Percentiles rank a stretch among this genome's conserved stretches.
These are phyloP conservation scores for Sisymbrium altissimum DNA, from an alignment of 345 rosid genomes.

Conservation along the genomic window DNA sequence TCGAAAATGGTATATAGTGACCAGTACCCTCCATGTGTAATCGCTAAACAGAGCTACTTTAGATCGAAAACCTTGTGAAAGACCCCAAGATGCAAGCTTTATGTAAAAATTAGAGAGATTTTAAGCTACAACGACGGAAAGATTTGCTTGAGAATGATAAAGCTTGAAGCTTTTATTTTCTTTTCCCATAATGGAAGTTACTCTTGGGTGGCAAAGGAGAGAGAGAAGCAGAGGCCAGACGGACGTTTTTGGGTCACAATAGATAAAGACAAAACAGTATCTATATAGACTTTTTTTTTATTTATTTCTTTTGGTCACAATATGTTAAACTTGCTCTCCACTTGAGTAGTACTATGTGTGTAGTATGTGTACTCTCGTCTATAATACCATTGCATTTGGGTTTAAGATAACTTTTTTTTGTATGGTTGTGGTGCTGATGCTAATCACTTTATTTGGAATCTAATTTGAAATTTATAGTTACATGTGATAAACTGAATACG, in stretches of 20 bases:
- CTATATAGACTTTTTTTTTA: not conserved
- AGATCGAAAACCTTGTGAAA: not conserved
- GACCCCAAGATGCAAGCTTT: constrained; percentile 14
- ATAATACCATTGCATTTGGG: not conserved
- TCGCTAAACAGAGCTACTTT: constrained; percentile 12
- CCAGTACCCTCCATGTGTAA: constrained; percentile 10
- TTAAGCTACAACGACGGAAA: not conserved
- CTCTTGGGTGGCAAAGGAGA: constrained; percentile 2
- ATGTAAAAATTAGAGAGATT: not conserved
- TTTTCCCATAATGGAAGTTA: constrained; percentile 11
- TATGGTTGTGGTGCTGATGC: not conserved
- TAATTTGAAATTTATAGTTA: not conserved
- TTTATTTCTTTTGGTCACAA: too few relatives aligned
- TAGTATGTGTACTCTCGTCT: not conserved
- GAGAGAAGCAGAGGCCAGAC: not conserved
- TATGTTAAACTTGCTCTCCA: constrained; percentile 9
- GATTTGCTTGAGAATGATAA: not conserved
- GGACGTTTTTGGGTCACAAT: constrained; percentile 11
- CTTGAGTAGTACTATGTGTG: not conserved
- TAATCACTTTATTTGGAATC: not conserved
- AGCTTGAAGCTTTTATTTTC: not conserved
- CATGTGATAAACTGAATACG: not conserved
- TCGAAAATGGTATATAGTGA: not conserved
- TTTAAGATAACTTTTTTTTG: not conserved
- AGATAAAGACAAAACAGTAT: constrained; percentile 7